Evolutionary conservation across 1,284 basidiomycete species (phyloP), one percentile per base, ranked within the genome.

Genomic region (Erythrobasidium hasegawianum): DNA sequence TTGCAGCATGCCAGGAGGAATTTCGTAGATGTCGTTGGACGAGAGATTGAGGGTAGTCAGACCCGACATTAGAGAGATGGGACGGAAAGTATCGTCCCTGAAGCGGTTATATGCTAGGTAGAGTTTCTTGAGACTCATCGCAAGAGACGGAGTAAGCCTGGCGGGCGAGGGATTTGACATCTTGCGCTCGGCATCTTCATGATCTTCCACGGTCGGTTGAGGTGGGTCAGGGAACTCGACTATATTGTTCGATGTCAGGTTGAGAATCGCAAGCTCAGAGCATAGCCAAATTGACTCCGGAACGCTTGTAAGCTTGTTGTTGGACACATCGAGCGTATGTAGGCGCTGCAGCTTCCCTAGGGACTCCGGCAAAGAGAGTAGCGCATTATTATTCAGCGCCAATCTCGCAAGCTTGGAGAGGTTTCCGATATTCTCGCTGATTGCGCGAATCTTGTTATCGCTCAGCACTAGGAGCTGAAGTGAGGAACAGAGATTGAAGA

Each of bases 1-100:
- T 69, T 83, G 81, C 72, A 97, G 85, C 70, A 91, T 91, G 38
- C 83, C 81, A 0, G 84, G 79, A 0, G 92, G 90, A 45, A 97
- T 83, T 75, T 96, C 92, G 76, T 89, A 88, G 67, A 98, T 89
- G 68, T 92, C 87, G 79, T 99, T 99, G 81, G 97, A 97, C 64
- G 90, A 92, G 39, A 98, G 81, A 72, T 98, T 98, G 64, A 98
- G 83, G 1, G 93, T 86, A 2, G 83, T 82, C 11, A 97, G 83
- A 71, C 88, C 85, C 64, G 84, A 83, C 70, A 97, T 81, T 24
- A 89, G 81, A 70, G 85, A 86, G 33, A 96, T 78, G 0, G 85
- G 83, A 52, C 85, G 84, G 55, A 97, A 84, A 9, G 85, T 82
- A 40, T 96, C 90, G 75, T 97, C 90, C 4, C 85, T 85, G 20